Percentiles rank a stretch among this genome's conserved stretches.
phyloP scores from a whole-genome alignment of 108 stramenopile genomes.

The Seminavis robusta region DNA sequence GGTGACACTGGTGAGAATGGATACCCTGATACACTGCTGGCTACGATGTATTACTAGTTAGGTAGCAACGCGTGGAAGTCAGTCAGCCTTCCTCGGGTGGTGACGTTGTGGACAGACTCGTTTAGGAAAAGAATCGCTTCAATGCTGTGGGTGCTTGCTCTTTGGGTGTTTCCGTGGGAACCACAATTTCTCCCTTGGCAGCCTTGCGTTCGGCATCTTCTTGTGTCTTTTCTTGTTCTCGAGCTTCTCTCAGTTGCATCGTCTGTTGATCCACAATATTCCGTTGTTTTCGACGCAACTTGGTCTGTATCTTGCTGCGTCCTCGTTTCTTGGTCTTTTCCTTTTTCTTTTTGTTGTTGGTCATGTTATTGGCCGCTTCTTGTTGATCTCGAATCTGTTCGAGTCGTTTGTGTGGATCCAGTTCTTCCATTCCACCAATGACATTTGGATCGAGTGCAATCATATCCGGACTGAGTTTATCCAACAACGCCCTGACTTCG shows the following conservation, averaged over 20 bases:
- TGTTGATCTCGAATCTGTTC: conserved; percentile 60
- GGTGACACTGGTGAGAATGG: no score
- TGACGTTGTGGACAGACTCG: no score
- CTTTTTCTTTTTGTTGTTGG: conserved; percentile 48
- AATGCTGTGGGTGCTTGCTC: conserved; percentile 44
- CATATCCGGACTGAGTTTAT: conserved; percentile 95
- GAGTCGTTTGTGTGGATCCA: conserved; percentile 43
- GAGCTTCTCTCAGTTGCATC: conserved; percentile 61
- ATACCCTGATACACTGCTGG: no score
- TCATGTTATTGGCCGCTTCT: conserved; percentile 64
- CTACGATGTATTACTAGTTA: no score
- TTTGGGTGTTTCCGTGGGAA: conserved; percentile 4
- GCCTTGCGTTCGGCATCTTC: conserved; percentile 20
- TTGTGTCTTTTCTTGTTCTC: conserved; percentile 64
- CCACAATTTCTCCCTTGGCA: conserved; percentile 18
- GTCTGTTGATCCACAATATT: conserved; percentile 89
- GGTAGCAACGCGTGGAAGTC: no score
- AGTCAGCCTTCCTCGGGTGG: no score
- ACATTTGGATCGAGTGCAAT: conserved; percentile 90
- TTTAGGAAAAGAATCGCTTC: conserved; percentile 44
- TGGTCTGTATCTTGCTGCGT: conserved; percentile 93
- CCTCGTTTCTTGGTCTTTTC: conserved; percentile 94
- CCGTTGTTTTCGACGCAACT: conserved; percentile 86
- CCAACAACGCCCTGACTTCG: conserved; percentile 93
- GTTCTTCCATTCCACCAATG: conserved; percentile 86